phyloP scores from a whole-genome alignment of 371 early-diverging fungal species.

The Blastocladiella emersonii region DNA sequence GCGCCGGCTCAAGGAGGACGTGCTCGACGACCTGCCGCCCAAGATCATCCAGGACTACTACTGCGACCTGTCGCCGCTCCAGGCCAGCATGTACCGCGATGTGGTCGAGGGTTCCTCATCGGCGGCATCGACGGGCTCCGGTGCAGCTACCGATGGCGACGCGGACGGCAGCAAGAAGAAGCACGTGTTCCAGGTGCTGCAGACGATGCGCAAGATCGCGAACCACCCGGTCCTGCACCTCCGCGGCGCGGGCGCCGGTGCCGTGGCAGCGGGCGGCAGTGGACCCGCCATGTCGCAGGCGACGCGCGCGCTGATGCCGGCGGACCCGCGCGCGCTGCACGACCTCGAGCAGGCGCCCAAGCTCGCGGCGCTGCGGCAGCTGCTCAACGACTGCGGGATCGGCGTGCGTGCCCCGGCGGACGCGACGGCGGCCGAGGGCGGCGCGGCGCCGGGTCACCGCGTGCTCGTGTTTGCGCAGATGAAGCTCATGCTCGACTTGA shows the following conservation, averaged over 20 bases:
- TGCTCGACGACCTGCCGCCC: constrained; percentile 95
- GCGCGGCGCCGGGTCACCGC: constrained; percentile 70
- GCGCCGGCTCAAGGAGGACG: constrained; percentile 96
- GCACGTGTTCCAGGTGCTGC: constrained; percentile 93
- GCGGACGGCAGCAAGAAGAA: constrained; percentile 34
- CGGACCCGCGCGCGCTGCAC: constrained; percentile 48
- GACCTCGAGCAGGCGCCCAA: constrained; percentile 89
- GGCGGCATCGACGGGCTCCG: constrained; percentile 12
- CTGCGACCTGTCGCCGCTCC: constrained; percentile 84
- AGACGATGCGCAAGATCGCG: constrained; percentile 88
- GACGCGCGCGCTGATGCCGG: constrained; percentile 43
- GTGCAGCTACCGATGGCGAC: constrained; percentile 4
- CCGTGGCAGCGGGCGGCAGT: constrained; percentile 7
- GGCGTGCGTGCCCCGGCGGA: constrained; percentile 29
- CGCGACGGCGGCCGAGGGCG: constrained; percentile 12
- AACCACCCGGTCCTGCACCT: constrained; percentile 88
- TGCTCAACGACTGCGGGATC: constrained; percentile 86
- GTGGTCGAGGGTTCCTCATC: constrained; percentile 42
- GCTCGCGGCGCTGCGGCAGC: constrained; percentile 71
- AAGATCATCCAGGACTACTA: constrained; percentile 98
- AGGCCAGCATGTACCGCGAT: constrained; percentile 74
- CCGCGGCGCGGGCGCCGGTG: background rate
- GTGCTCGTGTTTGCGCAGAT: constrained; percentile 96
- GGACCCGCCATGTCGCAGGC: constrained; percentile 66
- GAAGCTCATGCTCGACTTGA: constrained; percentile 91